Evolutionary conservation across 2,329 filamentous ascomycete species (phyloP).

Genomic region (Xylaria sp.): DNA sequence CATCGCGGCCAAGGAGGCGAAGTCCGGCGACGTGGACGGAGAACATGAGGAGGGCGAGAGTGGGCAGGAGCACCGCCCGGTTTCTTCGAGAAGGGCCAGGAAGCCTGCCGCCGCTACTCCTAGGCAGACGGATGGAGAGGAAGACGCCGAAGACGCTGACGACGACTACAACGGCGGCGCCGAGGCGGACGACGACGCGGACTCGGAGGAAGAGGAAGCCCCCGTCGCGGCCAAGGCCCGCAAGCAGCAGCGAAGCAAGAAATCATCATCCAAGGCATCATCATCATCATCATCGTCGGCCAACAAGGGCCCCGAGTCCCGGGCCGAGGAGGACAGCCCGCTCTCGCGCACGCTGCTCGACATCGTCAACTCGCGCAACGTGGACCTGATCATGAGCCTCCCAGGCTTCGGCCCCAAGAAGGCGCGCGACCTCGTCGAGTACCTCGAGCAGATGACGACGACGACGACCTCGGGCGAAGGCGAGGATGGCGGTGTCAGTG

Average conservation of each 20-base stretch:
- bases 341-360: constrained; percentile 62
- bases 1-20: constrained; percentile 41
- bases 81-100: too few relatives aligned
- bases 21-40: constrained; percentile 14
- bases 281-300: too few relatives aligned
- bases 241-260: constrained; percentile 31
- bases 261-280: constrained; percentile 13
- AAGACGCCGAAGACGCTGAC: constrained; percentile 29
- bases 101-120: too few relatives aligned
- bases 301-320: not conserved
- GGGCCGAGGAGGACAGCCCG: constrained; percentile 33
- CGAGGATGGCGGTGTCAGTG: constrained; percentile 42
- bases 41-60: too few relatives aligned
- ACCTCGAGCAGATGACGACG: constrained; percentile 48
- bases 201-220: constrained; percentile 33
- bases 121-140: too few relatives aligned
- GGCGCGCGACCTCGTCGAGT: constrained; percentile 62
- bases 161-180: constrained; percentile 46
- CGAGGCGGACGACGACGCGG: constrained; percentile 44
- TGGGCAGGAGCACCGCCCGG: too few relatives aligned
- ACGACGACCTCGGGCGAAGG: too few relatives aligned
- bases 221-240: constrained; percentile 32
- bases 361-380: constrained; percentile 74
- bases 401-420: constrained; percentile 75
- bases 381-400: constrained; percentile 65